Percentiles rank a stretch among this genome's conserved stretches.
phyloP scores from a whole-genome alignment of 768 basidiomycete species.

The Auricularia sp. region DNA sequence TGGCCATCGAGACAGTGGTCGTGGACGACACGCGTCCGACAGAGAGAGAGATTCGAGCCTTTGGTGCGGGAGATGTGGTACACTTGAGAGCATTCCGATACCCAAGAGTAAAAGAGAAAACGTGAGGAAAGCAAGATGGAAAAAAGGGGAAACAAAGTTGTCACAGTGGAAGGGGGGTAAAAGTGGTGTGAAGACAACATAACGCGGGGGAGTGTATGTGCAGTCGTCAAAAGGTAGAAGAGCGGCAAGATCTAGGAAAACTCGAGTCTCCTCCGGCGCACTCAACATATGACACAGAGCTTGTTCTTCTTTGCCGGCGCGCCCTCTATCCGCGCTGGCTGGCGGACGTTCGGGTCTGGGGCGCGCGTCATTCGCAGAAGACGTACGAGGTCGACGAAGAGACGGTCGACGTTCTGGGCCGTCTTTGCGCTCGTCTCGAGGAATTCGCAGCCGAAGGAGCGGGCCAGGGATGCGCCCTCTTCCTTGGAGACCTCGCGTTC shows the following conservation, averaged over 20 bases:
- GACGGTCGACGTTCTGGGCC: slow-evolving; percentile 79
- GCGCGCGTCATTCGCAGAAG: slow-evolving; percentile 40
- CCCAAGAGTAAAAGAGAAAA: slow-evolving; percentile 1
- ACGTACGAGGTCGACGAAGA: slow-evolving; percentile 83
- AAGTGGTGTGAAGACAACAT: not conserved
- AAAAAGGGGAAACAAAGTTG: slow-evolving; percentile 14
- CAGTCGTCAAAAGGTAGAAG: not conserved
- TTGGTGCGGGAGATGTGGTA: not conserved
- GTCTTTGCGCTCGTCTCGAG: slow-evolving; percentile 97
- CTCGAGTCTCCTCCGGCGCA: slow-evolving; percentile 64
- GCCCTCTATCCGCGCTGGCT: not conserved
- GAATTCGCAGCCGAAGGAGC: slow-evolving; percentile 82
- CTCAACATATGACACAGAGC: not conserved
- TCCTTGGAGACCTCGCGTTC: slow-evolving; percentile 87
- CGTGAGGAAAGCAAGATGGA: slow-evolving; percentile 13
- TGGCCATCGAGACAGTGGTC: not conserved
- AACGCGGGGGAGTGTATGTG: not conserved
- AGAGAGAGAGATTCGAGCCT: not conserved
- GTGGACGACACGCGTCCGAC: not conserved
- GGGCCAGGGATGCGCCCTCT: slow-evolving; percentile 75
- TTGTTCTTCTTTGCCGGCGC: slow-evolving; percentile 1
- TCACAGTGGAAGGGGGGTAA: not conserved
- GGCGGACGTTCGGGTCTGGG: not conserved
- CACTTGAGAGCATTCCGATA: not conserved
- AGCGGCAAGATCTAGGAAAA: slow-evolving; percentile 23